These are phyloP conservation scores for Ricinus communis DNA, from an alignment of 345 rosid genomes.

Conservation along the genomic window DNA sequence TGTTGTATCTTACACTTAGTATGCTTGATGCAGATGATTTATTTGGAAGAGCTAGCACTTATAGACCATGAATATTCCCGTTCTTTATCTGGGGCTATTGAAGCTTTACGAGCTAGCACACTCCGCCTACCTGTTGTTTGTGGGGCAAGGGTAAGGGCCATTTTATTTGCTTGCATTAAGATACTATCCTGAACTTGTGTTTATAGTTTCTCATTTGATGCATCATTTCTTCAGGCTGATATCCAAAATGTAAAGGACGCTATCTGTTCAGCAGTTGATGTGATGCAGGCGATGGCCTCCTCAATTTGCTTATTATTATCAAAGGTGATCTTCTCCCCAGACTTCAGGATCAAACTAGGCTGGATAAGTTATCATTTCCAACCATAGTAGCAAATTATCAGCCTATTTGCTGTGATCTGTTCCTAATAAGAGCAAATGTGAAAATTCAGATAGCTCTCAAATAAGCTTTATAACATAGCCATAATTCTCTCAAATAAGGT, in stretches of 20 bases:
- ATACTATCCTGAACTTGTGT: neutral
- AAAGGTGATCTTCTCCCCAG: constrained; percentile 46
- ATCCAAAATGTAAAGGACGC: constrained; percentile 70
- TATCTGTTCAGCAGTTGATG: constrained; percentile 79
- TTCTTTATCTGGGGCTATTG: constrained; percentile 70
- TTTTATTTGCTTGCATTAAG: neutral
- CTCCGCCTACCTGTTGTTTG: constrained; percentile 81
- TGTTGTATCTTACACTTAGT: constrained; percentile 4
- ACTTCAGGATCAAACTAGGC: neutral
- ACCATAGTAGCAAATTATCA: neutral
- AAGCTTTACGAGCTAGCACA: constrained; percentile 79
- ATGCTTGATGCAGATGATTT: constrained; percentile 46
- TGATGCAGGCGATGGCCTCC: constrained; percentile 87
- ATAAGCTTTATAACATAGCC: neutral
- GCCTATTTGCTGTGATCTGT: neutral
- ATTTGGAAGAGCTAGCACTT: constrained; percentile 62
- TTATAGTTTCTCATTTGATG: constrained; percentile 12
- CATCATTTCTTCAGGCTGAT: constrained; percentile 57
- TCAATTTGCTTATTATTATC: constrained; percentile 62
- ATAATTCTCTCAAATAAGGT: neutral
- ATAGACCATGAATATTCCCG: constrained; percentile 57
- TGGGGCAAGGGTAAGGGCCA: constrained; percentile 65
- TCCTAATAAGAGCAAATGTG: neutral
- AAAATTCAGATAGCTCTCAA: neutral
- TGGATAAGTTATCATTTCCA: neutral